phyloP scores from a whole-genome alignment of 192 early-diverging fungal genomes.

The Mortierella claussenii region DNA sequence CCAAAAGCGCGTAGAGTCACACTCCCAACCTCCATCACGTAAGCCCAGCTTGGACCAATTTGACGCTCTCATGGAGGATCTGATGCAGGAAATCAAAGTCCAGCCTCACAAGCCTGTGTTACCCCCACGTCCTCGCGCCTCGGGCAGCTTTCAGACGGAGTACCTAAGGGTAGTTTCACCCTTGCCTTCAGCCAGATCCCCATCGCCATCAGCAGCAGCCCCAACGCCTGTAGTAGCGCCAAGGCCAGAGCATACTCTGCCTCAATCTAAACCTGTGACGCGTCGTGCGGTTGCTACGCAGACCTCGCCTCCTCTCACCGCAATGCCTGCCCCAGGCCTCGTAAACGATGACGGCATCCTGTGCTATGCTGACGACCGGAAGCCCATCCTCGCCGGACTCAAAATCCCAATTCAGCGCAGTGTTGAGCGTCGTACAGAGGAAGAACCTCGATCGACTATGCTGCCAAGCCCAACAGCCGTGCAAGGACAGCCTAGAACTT shows the following conservation, averaged over 20 bases:
- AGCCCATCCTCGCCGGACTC: background rate
- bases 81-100: slow-evolving; percentile 52
- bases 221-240: too few relatives aligned
- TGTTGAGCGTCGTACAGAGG: background rate
- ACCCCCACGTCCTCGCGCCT: background rate
- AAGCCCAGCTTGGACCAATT: slow-evolving; percentile 22
- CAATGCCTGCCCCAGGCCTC: background rate
- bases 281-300: background rate
- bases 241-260: too few relatives aligned
- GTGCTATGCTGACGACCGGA: background rate
- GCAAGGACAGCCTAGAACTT: too few relatives aligned
- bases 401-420: background rate
- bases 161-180: background rate
- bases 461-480: too few relatives aligned
- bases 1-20: background rate
- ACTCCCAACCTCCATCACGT: background rate
- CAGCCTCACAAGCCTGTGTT: slow-evolving; percentile 1
- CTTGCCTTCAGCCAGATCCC: too few relatives aligned
- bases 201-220: too few relatives aligned
- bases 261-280: too few relatives aligned
- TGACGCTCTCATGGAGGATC: slow-evolving; percentile 54
- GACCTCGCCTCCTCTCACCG: too few relatives aligned
- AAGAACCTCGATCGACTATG: background rate
- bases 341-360: background rate
- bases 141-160: background rate